Percentiles rank a stretch among this genome's conserved stretches.
Evolutionary conservation across 345 rosid species (phyloP).

Genomic region (Acer campestre): DNA sequence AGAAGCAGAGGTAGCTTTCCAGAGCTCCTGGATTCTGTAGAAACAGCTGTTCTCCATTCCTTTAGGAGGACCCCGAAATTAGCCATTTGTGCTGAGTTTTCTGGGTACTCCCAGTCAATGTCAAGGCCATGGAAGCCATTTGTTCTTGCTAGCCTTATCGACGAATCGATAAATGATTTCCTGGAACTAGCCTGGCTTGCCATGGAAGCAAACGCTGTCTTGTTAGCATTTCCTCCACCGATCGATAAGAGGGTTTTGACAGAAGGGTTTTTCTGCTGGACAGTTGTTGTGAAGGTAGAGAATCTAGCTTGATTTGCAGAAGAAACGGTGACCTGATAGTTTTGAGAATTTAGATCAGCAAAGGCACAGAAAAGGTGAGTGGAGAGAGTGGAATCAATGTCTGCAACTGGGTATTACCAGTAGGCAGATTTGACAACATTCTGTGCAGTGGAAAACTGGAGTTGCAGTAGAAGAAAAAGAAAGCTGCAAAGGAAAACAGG

Average conservation of each 20-base stretch:
- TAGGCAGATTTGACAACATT: constrained; percentile 44
- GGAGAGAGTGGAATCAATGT: too few relatives aligned
- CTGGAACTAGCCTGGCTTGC: constrained; percentile 36
- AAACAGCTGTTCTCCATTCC: constrained; percentile 40
- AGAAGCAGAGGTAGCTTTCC: constrained; percentile 28
- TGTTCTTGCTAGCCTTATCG: constrained; percentile 31
- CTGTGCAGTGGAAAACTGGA: constrained; percentile 3
- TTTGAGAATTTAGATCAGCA: constrained; percentile 45
- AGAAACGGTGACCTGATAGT: constrained; percentile 42
- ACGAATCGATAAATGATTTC: constrained; percentile 38
- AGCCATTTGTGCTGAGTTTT: constrained; percentile 27
- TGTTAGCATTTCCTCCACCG: neutral
- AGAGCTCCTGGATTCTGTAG: constrained; percentile 30
- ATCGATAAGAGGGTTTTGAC: constrained; percentile 42
- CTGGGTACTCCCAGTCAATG: constrained; percentile 47
- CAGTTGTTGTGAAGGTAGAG: constrained; percentile 34
- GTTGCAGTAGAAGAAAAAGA: neutral
- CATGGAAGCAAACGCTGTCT: constrained; percentile 28
- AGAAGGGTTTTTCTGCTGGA: constrained; percentile 36
- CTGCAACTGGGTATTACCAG: too few relatives aligned
- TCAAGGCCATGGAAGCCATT: constrained; percentile 44
- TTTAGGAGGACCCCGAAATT: constrained; percentile 29
- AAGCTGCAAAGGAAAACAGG: neutral
- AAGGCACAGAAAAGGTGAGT: constrained; percentile 47
- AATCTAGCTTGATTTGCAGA: constrained; percentile 44